Conservation (phyloP, 495 filamentous ascomycete species). For the Neurospora intermedia region DNA sequence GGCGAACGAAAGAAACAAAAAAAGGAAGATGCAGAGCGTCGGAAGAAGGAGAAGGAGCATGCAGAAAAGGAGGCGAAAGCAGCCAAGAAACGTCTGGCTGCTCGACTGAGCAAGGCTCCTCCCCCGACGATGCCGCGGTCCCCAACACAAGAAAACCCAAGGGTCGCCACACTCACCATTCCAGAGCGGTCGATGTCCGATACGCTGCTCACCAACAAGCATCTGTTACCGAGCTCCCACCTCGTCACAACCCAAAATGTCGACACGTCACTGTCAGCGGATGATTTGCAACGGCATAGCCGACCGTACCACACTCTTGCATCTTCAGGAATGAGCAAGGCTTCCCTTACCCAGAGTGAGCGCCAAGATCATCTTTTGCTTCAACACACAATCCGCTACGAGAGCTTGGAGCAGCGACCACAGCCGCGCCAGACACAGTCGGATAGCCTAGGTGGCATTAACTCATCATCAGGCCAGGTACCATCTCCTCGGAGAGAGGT, state of each 20-base stretch:
- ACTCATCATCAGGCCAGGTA: neutral
- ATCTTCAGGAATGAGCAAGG: neutral
- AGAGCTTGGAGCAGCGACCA: neutral
- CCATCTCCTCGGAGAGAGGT: conserved; percentile 10
- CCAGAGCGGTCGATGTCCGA: conserved; percentile 24
- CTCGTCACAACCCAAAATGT: conserved; percentile 2
- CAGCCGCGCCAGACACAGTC: conserved; percentile 4
- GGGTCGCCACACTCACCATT: conserved; percentile 1
- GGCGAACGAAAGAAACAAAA: conserved; percentile 39
- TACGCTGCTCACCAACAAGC: conserved; percentile 13
- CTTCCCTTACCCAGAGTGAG: neutral
- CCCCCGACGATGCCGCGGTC: conserved; percentile 12
- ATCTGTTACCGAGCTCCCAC: conserved; percentile 2
- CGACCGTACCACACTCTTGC: conserved; percentile 16
- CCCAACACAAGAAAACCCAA: conserved; percentile 9
- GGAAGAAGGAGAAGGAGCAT: conserved; percentile 32
- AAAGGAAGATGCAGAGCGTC: conserved; percentile 33
- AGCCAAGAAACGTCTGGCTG: conserved; percentile 15
- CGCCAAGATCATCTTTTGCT: neutral
- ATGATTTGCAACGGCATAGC: conserved; percentile 9
- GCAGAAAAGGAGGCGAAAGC: conserved; percentile 27
- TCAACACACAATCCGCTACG: neutral
- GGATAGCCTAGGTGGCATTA: conserved; percentile 1
- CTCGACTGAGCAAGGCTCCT: conserved; percentile 25
- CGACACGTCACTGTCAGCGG: conserved; percentile 11